phyloP scores from a whole-genome alignment of 2,329 filamentous ascomycete genomes.

The Aspergillus eucalypticola region DNA sequence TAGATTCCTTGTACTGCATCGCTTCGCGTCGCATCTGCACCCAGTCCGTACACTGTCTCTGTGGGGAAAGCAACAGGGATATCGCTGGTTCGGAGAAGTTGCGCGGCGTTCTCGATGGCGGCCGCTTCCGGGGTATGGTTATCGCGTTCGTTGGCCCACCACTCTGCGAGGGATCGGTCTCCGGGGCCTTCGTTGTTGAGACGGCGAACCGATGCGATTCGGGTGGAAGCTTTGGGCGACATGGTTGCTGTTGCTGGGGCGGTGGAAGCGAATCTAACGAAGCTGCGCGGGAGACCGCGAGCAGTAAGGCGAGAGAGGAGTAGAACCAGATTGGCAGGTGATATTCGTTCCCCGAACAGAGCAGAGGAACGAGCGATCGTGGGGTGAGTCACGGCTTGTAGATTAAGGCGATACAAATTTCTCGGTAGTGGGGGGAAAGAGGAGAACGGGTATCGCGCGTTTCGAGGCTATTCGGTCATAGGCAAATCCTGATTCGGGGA shows the following conservation, averaged over 20 bases:
- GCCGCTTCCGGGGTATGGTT: slow-evolving; percentile 48
- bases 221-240: slow-evolving; percentile 28
- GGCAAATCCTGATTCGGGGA: not conserved
- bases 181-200: slow-evolving; percentile 38
- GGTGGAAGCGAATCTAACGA: slow-evolving; percentile 26
- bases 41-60: slow-evolving; percentile 95
- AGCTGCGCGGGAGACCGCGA: slow-evolving; percentile 34
- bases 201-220: slow-evolving; percentile 41
- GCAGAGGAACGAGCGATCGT: not conserved
- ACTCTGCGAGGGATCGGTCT: slow-evolving; percentile 36
- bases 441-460: not conserved
- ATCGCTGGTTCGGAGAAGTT: slow-evolving; percentile 64
- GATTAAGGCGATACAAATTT: not conserved
- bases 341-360: not conserved
- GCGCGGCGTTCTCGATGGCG: slow-evolving; percentile 65
- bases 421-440: not conserved
- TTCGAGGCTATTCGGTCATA: not conserved
- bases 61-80: slow-evolving; percentile 92
- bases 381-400: not conserved
- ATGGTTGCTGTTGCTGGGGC: slow-evolving; percentile 23
- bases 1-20: slow-evolving; percentile 88
- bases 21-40: slow-evolving; percentile 89
- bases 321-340: slow-evolving; percentile 30
- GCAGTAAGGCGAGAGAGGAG: slow-evolving; percentile 26
- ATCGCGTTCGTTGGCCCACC: slow-evolving; percentile 41